phyloP scores from a whole-genome alignment of 208 protist genomes.

The Wallacemonas sp. region DNA sequence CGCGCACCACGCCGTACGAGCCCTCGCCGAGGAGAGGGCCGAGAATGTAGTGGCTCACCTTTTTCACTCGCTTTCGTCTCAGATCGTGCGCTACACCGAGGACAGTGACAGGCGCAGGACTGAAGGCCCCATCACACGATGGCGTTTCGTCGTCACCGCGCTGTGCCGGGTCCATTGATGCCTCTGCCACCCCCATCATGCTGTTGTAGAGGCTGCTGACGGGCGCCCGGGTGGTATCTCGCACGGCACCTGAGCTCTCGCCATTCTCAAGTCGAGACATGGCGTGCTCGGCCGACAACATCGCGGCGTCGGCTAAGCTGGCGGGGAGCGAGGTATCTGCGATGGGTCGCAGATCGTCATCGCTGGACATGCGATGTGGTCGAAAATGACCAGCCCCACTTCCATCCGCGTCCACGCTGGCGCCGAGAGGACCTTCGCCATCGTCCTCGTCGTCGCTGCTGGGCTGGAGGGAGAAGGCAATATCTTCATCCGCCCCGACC shows the following conservation, averaged over 20 bases:
- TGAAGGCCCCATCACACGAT: conserved; percentile 2
- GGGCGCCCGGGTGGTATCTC: not conserved
- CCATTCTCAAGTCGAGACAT: not conserved
- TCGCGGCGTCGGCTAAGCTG: not conserved
- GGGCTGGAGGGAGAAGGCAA: not conserved
- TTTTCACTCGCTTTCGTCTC: conserved; percentile 79
- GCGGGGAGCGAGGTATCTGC: conserved; percentile 8
- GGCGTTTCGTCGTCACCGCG: conserved; percentile 7
- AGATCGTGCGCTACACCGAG: conserved; percentile 37
- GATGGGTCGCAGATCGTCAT: not conserved
- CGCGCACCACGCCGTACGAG: conserved; percentile 70
- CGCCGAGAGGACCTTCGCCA: not conserved
- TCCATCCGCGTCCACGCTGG: not conserved
- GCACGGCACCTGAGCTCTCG: not conserved
- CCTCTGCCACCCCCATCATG: not conserved
- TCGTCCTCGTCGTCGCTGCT: conserved; percentile 5
- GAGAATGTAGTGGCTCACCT: conserved; percentile 81
- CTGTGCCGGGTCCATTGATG: not conserved
- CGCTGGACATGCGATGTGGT: not conserved
- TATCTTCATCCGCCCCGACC: not conserved
- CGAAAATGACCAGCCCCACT: too few relatives aligned
- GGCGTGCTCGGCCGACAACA: not conserved
- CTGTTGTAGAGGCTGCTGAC: conserved; percentile 15
- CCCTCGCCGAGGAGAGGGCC: conserved; percentile 81
- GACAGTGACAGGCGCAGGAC: conserved; percentile 49